Evolutionary conservation across 2,329 filamentous ascomycete genomes (phyloP).

Genomic region (Orbilia javanica): DNA sequence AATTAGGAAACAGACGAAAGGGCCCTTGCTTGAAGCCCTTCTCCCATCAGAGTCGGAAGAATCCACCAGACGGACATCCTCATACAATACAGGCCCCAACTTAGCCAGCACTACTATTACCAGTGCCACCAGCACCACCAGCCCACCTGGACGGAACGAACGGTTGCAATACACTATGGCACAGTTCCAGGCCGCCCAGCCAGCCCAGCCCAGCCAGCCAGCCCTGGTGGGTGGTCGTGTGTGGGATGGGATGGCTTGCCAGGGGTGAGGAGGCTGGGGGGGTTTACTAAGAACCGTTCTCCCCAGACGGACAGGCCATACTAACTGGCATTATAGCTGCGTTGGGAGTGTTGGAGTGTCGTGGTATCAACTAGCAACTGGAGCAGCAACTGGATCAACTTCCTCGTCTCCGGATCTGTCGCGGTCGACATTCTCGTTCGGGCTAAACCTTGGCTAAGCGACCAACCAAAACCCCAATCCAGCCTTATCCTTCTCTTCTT

Average conservation of each 20-base stretch:
- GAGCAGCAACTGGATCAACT: constrained; percentile 19
- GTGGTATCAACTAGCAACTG: constrained; percentile 7
- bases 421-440: constrained; percentile 36
- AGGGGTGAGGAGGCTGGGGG: constrained; percentile 45
- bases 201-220: background rate
- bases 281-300: background rate
- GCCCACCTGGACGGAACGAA: background rate
- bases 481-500: constrained; percentile 35
- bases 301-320: too few relatives aligned
- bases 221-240: background rate
- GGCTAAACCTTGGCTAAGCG: constrained; percentile 41
- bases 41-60: constrained; percentile 11
- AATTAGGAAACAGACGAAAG: constrained; percentile 20
- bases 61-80: background rate
- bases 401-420: constrained; percentile 44
- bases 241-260: constrained; percentile 20
- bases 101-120: too few relatives aligned
- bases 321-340: background rate
- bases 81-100: too few relatives aligned
- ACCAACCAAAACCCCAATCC: constrained; percentile 29
- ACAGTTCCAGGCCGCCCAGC: background rate
- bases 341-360: background rate
- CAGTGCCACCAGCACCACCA: background rate
- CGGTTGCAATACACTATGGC: constrained; percentile 2
- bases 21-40: constrained; percentile 19